A percentile compares a stretch with the other conserved stretches of the same genome.
phyloP scores from a whole-genome alignment of 179 eudicot genomes.

The Silene vulgaris region DNA sequence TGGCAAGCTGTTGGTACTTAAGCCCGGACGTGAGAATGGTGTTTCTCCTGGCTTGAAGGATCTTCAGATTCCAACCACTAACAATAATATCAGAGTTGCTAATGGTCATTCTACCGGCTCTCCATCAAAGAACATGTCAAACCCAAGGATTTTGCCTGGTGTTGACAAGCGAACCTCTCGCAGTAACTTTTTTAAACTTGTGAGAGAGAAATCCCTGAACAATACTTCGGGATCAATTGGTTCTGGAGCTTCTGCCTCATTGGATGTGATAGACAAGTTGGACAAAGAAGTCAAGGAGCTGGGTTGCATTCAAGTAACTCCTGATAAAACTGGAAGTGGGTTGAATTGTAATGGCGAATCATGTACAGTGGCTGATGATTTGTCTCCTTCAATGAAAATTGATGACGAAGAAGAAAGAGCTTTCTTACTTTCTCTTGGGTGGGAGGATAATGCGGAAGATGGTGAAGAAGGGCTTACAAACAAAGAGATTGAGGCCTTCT shows the following conservation, averaged over 20 bases:
- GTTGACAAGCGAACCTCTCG: slow-evolving; percentile 59
- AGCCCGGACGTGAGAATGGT: slow-evolving; percentile 31
- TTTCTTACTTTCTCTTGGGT: slow-evolving; percentile 78
- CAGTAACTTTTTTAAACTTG: slow-evolving; percentile 68
- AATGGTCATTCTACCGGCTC: slow-evolving; percentile 39
- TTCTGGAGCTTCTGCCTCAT: slow-evolving; percentile 31
- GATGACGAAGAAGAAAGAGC: slow-evolving; percentile 67
- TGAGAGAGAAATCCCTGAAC: slow-evolving; percentile 62
- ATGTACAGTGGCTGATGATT: slow-evolving; percentile 23
- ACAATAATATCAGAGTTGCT: slow-evolving; percentile 29
- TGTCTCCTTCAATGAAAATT: slow-evolving; percentile 28
- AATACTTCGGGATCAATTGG: slow-evolving; percentile 20
- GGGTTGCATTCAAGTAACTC: slow-evolving; percentile 23
- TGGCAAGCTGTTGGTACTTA: slow-evolving; percentile 26
- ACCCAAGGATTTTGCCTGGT: slow-evolving; percentile 31
- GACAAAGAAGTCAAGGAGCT: slow-evolving; percentile 32
- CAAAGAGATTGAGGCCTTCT: slow-evolving; percentile 78
- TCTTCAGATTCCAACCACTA: slow-evolving; percentile 26
- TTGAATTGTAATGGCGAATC: slow-evolving; percentile 43
- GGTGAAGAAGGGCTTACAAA: slow-evolving; percentile 70
- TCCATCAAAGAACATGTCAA: slow-evolving; percentile 34
- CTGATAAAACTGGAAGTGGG: slow-evolving; percentile 37
- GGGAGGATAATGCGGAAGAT: slow-evolving; percentile 75
- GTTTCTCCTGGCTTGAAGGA: slow-evolving; percentile 31
- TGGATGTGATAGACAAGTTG: slow-evolving; percentile 30